phyloP scores from a whole-genome alignment of 805 yeast species.

The Yarrowia bubula region DNA sequence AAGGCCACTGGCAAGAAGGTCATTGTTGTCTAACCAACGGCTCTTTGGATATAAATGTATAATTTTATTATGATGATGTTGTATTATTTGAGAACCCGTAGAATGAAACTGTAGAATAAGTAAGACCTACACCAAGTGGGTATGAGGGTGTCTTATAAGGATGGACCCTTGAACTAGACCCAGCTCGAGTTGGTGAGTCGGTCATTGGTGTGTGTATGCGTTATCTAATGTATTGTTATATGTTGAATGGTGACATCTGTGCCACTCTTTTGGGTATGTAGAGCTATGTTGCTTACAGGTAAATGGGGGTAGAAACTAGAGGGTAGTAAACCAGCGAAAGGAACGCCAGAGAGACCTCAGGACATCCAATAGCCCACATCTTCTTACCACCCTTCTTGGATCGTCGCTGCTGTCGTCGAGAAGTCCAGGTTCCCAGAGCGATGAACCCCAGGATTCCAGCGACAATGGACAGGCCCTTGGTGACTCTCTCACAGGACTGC shows the following conservation, averaged over 20 bases:
- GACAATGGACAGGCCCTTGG: constrained; percentile 6
- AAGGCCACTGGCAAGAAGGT: constrained; percentile 27
- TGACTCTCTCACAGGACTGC: neutral
- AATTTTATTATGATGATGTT: constrained; percentile 2
- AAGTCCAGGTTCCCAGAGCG: constrained; percentile 12
- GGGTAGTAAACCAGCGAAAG: constrained; percentile 2
- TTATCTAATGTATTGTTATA: too few relatives aligned
- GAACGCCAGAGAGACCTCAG: constrained; percentile 10
- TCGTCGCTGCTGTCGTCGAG: constrained; percentile 12
- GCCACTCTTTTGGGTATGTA: too few relatives aligned
- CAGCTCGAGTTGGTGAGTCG: too few relatives aligned
- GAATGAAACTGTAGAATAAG: neutral
- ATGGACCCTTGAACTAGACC: too few relatives aligned
- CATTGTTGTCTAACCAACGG: constrained; percentile 8
- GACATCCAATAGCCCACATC: constrained; percentile 1
- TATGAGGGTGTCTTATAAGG: too few relatives aligned
- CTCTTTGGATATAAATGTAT: neutral
- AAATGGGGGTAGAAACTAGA: constrained; percentile 9
- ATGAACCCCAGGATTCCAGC: neutral
- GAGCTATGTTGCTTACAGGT: neutral
- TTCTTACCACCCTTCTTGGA: neutral
- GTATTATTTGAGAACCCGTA: neutral
- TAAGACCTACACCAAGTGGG: too few relatives aligned
- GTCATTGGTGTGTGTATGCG: too few relatives aligned
- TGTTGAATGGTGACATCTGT: too few relatives aligned